phyloP scores from a whole-genome alignment of 441 rosid genomes.

The Corymbia calophylla region DNA sequence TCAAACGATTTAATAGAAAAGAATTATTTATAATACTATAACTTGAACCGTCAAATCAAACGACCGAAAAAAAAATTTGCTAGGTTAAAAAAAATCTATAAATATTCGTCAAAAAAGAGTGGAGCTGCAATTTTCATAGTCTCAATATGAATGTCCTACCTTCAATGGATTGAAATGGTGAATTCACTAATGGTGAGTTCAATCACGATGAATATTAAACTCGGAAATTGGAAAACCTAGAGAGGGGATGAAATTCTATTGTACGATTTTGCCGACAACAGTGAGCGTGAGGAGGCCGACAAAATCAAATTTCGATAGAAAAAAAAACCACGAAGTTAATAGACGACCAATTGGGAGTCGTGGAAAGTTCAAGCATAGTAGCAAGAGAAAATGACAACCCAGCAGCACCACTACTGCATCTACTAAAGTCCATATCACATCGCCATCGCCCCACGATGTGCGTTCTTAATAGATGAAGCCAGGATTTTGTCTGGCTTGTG shows the following conservation, averaged over 20 bases:
- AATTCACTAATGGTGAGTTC: not conserved
- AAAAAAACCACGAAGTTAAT: not conserved
- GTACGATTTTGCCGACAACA: not conserved
- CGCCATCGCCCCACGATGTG: not conserved
- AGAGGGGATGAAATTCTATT: not conserved
- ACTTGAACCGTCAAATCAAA: not conserved
- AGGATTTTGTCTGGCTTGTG: not conserved
- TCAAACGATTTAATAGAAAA: not conserved
- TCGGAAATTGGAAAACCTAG: not conserved
- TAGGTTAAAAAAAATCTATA: accelerated
- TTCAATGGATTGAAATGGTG: not conserved
- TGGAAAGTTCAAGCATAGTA: not conserved
- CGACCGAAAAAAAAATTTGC: not conserved
- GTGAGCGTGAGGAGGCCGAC: not conserved
- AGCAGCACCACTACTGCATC: not conserved
- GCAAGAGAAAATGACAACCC: not conserved
- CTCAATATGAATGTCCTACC: not conserved
- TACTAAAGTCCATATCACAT: not conserved
- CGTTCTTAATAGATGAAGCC: not conserved
- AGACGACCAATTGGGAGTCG: not conserved
- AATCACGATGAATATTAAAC: not conserved
- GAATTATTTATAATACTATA: not conserved
- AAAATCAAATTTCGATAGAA: not conserved
- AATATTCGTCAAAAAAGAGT: not conserved
- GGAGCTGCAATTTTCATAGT: not conserved